Evolutionary conservation across 129 eudicot species (phyloP), one percentile per base, ranked within the genome.

Genomic region (Gnaphalium uliginosum): DNA sequence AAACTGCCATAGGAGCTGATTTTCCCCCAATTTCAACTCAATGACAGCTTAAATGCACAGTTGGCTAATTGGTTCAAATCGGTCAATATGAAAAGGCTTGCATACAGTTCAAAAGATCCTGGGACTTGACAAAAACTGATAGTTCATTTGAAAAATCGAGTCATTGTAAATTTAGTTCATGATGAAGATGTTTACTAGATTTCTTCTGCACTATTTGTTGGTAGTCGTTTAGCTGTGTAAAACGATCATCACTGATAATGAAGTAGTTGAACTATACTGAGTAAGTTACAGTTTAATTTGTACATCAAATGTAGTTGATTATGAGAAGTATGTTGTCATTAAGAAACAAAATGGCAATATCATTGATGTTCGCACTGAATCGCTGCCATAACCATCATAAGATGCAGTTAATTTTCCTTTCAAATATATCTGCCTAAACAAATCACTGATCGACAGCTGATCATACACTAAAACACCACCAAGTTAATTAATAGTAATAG

Each of bases 401-500:
- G 2, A 5, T 8, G 24, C n/a, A 54, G 22, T 54, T 18, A 15
- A 53, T 54, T 53, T 17, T 1, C 22, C 60, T n/a, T 54, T 17
- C n/a, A 32, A 32, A 32, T 30, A 32, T 32, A 32, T 32, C 6
- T 33, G 54, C 72, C 27, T 53, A 33, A 25, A 22, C 56, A 56
- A n/a, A 33, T 76, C 43, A 53, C 54, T 32, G 53, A 76, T 76
- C 57, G 48, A 41, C 78, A 46, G 27, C 35, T 13, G 1, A 69
- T 3, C n/a, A n/a, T n/a, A 37, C 43, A 37, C 43, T 37, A 1
- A 8, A 37, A 37, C 43, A 37, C 43, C 13, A 37, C 24, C 23
- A 76, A 51, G 53, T 56, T 66, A 76, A 32, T 66, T 54, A 76
- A 66, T 73, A 53, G 78, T 43, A 23, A 9, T 74, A 41, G 25